Evolutionary conservation across 2,329 filamentous ascomycete species (phyloP).

Genomic region (Phyllachora maydis): DNA sequence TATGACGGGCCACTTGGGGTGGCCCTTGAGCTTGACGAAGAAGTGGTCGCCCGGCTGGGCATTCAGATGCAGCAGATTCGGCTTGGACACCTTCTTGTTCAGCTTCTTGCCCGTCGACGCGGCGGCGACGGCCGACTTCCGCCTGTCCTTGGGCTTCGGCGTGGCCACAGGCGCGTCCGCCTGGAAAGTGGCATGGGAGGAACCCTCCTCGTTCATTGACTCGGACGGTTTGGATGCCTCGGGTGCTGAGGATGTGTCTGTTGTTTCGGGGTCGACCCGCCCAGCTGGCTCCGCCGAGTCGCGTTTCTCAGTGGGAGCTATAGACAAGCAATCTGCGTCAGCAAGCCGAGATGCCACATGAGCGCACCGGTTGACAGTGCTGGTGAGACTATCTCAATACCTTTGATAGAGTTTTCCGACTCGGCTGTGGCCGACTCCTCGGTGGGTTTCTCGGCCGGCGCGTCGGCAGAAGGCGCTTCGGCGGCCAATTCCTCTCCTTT

Average conservation of each 20-base stretch:
- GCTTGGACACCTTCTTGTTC: conserved; percentile 67
- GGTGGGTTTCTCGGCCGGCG: conserved; percentile 4
- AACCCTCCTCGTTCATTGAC: too few relatives aligned
- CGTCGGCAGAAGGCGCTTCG: conserved; percentile 3
- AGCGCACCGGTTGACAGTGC: too few relatives aligned
- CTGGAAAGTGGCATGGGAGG: too few relatives aligned
- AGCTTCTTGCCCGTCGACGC: conserved; percentile 58
- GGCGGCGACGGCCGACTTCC: conserved; percentile 52
- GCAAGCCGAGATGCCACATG: too few relatives aligned
- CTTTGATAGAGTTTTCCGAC: too few relatives aligned
- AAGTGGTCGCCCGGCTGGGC: conserved; percentile 83
- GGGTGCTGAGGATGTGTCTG: too few relatives aligned
- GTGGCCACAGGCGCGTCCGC: conserved; percentile 4
- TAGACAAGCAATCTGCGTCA: too few relatives aligned
- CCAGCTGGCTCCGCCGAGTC: too few relatives aligned
- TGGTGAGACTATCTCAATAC: too few relatives aligned
- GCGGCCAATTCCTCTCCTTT: conserved; percentile 4
- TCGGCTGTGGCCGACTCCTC: conserved; percentile 3
- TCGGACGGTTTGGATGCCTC: conserved; percentile 8
- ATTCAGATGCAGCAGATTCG: conserved; percentile 50
- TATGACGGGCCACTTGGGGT: conserved; percentile 84
- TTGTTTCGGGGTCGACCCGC: too few relatives aligned
- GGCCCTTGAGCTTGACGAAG: conserved; percentile 85
- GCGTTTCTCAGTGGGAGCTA: conserved; percentile 10
- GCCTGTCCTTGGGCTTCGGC: conserved; percentile 27